These are phyloP conservation scores for Komagataella ulmi DNA, from an alignment of 805 yeast genomes.

Conservation along the genomic window DNA sequence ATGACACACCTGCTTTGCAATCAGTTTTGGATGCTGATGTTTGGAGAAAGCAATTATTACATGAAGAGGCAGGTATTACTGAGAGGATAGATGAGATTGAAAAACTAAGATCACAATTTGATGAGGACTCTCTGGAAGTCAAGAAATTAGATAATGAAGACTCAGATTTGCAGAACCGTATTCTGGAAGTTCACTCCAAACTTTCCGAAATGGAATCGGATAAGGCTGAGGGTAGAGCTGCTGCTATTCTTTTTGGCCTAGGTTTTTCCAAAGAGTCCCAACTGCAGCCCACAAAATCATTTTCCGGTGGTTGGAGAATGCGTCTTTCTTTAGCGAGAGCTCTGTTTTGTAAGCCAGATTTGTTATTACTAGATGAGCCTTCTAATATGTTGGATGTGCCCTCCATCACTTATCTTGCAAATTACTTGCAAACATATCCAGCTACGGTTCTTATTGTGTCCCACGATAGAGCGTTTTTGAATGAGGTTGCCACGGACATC, in stretches of 20 bases:
- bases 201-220: conserved; percentile 90
- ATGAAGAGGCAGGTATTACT: conserved; percentile 62
- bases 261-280: conserved; percentile 91
- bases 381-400: conserved; percentile 99
- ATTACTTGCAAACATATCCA: conserved; percentile 80
- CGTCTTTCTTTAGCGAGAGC: conserved; percentile 97
- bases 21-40: conserved; percentile 99
- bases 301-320: conserved; percentile 99
- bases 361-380: conserved; percentile 92
- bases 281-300: conserved; percentile 68
- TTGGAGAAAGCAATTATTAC: conserved; percentile 84
- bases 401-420: conserved; percentile 85
- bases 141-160: conserved; percentile 81
- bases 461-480: conserved; percentile 93
- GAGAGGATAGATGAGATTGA: conserved; percentile 72
- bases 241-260: conserved; percentile 80
- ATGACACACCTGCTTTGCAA: conserved; percentile 81
- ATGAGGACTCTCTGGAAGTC: conserved; percentile 60
- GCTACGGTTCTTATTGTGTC: conserved; percentile 92
- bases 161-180: conserved; percentile 67
- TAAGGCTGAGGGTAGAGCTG: conserved; percentile 96
- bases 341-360: conserved; percentile 91
- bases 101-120: conserved; percentile 52
- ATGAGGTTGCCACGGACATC: conserved; percentile 97
- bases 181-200: conserved; percentile 71